Evolutionary conservation across 2,329 filamentous ascomycete genomes (phyloP), one percentile per base, ranked within the genome.

Genomic region (Penicillium expansum): DNA sequence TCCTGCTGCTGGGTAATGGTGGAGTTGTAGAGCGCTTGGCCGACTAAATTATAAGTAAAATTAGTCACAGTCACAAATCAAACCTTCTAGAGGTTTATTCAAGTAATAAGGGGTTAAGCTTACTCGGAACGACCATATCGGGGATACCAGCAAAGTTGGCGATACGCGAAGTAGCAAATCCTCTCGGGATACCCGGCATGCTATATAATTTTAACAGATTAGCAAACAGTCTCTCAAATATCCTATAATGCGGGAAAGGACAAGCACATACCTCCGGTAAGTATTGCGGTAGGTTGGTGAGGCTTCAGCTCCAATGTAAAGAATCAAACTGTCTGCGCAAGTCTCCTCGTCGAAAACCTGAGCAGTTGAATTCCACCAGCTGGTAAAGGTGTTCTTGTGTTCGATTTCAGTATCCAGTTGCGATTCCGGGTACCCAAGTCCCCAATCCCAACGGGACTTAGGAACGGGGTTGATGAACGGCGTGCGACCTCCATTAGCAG

Each of bases 1-100:
- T 84, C 81, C 0, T 72, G 72, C 54, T 81, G 76, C 0, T 73
- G 59, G 0, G 80, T 82, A 13, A 69, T 51, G 1, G 55, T 66
- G 10, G 60, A 65, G 29, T 57, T 54, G 5, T 66, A 66, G 1
- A 64, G 58, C 0, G 76, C 67, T 63, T 80, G 69, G 2, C 80
- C 77, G 13, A 47, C 43, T 47, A 33, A 11, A n/a, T 47, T 33
- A 22, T 22, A 4, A 22, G 32, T 47, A 2, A 5, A 1, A n/a
- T 47, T 22, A 47, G 43, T 32, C 22, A 22, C 16, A 5, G 4
- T 8, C 2, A 10, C n/a, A 18, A 4, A 11, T 13, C 7, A 30
- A 30, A 44, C 3, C 10, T 8, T n/a, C 9, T n/a, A n/a, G n/a
- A n/a, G n/a, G n/a, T n/a, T n/a, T n/a, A n/a, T n/a, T n/a, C n/a